Conservation (phyloP, 2,329 filamentous ascomycete genomes). For the Fusarium sulawesiense region DNA sequence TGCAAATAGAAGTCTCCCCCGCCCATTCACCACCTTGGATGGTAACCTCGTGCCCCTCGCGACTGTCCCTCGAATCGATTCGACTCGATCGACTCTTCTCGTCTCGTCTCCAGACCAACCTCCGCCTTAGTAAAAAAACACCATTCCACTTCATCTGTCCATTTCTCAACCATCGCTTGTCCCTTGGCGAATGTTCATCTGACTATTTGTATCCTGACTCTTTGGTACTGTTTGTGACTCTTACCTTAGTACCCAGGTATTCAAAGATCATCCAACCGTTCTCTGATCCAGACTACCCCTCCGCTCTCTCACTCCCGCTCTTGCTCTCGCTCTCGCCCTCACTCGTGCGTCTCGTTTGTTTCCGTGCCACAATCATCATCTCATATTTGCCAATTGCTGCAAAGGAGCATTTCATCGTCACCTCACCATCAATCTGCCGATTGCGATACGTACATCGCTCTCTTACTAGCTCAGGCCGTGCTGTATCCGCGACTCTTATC, state of each 20-base stretch:
- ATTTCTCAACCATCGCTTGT: conserved; percentile 11
- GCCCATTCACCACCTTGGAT: conserved; percentile 29
- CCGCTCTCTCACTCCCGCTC: not conserved
- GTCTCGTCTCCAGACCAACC: conserved; percentile 34
- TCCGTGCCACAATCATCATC: conserved; percentile 21
- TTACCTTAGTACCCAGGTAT: conserved; percentile 2
- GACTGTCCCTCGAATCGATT: not conserved
- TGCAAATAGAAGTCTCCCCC: conserved; percentile 21
- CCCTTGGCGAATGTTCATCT: conserved; percentile 28
- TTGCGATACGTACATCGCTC: not conserved
- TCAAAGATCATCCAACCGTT: conserved; percentile 14
- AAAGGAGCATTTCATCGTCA: conserved; percentile 10
- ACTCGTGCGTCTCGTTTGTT: not conserved
- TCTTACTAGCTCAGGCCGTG: not conserved
- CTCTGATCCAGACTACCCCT: conserved; percentile 13
- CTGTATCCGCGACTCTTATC: not conserved
- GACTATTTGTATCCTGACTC: conserved; percentile 23
- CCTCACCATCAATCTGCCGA: not conserved
- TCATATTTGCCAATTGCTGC: conserved; percentile 20
- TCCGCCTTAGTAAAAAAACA: conserved; percentile 21
- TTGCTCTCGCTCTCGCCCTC: not conserved
- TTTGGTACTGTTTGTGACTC: conserved; percentile 12
- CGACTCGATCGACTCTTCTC: not conserved
- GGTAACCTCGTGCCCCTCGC: conserved; percentile 40
- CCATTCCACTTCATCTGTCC: conserved; percentile 37